Base-by-base conservation (phyloP, 345 rosid genomes). In the Rhodamnia rubescens region DNA sequence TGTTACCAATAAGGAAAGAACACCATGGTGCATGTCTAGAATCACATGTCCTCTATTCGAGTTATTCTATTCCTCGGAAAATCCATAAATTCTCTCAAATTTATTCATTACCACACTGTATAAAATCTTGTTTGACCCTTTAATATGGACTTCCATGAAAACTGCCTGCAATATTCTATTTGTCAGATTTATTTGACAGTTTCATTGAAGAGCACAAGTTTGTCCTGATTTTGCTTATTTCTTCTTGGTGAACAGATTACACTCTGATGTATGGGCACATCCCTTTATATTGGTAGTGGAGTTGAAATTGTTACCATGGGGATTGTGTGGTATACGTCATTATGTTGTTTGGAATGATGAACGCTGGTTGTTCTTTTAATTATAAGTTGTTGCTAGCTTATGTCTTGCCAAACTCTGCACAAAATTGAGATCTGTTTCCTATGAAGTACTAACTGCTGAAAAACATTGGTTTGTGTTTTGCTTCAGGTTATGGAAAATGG, bases 401-500 rank as follows among this genome's bases (percentile, higher is more conserved):
- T 10, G 75, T 32, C 21, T 22, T 0, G 75, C 75, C 75, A 16
- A 36, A 64, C 32, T 64, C 75, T 64, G 16, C 32, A 16, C 32
- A 32, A 61, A 36, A 64, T 64, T 64, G 75, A 53, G 32, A 16
- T 64, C 44, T 29, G 75, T 64, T 20, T 64, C 78, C 47, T 32
- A 47, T 51, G 21, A 57, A 83, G 74, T 74, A 84, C 88, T 85
- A 52, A 54, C 27, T 84, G 14, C n/a, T 57, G 74, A 81, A 57
- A 53, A 26, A 8, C 80, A 53, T 82, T 84, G 55, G 54, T 81
- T 64, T 87, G 53, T 27, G 12, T 74, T 58, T 87, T 40, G 29
- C 53, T 88, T 58, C 89, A 95, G 98, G 96, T 95, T 84, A 87
- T 97, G 86, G 98, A 94, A 92, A 93, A 93, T 85, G 98, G 98